Percentiles rank a stretch among this genome's conserved stretches.
These are phyloP conservation scores for Ustilago hordei DNA, from an alignment of 1,284 basidiomycete species.

Conservation along the genomic window DNA sequence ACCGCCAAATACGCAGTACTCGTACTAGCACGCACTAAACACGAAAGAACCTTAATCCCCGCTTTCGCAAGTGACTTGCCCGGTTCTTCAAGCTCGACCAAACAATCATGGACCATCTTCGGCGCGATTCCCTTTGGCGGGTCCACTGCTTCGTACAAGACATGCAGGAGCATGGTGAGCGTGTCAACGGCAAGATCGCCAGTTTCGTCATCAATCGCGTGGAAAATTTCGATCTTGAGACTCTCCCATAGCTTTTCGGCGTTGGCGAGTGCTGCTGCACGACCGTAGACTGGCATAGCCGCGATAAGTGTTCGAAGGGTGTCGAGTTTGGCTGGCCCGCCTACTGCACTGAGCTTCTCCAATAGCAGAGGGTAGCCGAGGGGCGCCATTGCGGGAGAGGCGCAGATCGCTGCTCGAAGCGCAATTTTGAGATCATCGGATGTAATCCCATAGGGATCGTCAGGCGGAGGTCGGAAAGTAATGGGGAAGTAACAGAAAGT, in stretches of 20 bases:
- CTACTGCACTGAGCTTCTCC: slow-evolving; percentile 89
- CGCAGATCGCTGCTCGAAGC: slow-evolving; percentile 79
- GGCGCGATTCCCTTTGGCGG: slow-evolving; percentile 59
- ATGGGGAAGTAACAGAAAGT: slow-evolving; percentile 99
- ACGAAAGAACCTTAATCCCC: slow-evolving; percentile 49
- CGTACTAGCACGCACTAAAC: slow-evolving; percentile 51
- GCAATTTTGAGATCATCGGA: slow-evolving; percentile 84
- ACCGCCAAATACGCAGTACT: slow-evolving; percentile 51
- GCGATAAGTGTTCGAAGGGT: slow-evolving; percentile 60
- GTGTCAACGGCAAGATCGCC: slow-evolving; percentile 53
- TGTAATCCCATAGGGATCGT: slow-evolving; percentile 93
- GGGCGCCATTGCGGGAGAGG: slow-evolving; percentile 84
- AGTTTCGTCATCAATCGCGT: slow-evolving; percentile 66
- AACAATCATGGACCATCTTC: slow-evolving; percentile 59
- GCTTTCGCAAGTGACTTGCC: slow-evolving; percentile 61
- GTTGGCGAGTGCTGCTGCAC: slow-evolving; percentile 56
- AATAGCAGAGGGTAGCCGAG: slow-evolving; percentile 88
- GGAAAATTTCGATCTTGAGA: slow-evolving; percentile 66
- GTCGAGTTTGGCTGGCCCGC: slow-evolving; percentile 80
- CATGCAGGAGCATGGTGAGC: slow-evolving; percentile 56
- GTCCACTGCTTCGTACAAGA: slow-evolving; percentile 58
- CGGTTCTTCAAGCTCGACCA: slow-evolving; percentile 59
- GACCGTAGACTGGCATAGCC: slow-evolving; percentile 65
- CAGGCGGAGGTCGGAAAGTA: slow-evolving; percentile 91
- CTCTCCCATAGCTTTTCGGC: slow-evolving; percentile 60